These are phyloP conservation scores for Saturnispora dispora DNA, from an alignment of 805 yeast species.

Conservation along the genomic window DNA sequence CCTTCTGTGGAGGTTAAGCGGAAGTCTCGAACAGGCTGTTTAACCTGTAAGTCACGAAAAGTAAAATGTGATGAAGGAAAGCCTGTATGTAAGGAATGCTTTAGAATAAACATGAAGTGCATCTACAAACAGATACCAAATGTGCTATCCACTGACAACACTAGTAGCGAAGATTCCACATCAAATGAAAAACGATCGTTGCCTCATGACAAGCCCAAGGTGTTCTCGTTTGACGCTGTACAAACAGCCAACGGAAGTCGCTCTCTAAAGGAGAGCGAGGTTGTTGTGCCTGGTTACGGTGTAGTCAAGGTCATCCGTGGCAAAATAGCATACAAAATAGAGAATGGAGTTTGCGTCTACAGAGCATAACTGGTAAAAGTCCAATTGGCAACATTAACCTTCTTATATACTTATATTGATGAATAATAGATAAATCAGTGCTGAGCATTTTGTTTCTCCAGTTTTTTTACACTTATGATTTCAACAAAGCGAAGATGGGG, in stretches of 20 bases:
- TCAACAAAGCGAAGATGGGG: background rate
- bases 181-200: background rate
- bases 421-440: background rate
- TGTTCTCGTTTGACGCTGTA: background rate
- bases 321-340: constrained; percentile 1
- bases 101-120: constrained; percentile 1
- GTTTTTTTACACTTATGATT: background rate
- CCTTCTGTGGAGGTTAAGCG: background rate
- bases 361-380: background rate
- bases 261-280: background rate
- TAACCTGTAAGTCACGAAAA: constrained; percentile 2
- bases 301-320: constrained; percentile 1
- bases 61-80: constrained; percentile 1
- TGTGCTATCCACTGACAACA: background rate
- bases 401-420: too few species aligned
- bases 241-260: background rate
- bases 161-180: background rate
- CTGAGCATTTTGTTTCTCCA: background rate
- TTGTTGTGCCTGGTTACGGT: background rate
- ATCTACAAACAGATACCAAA: background rate
- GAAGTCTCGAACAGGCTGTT: background rate
- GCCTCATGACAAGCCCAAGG: background rate
- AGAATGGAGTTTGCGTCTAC: background rate
- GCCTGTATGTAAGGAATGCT: constrained; percentile 1
- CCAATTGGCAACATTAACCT: background rate